Evolutionary conservation across 768 basidiomycete species (phyloP), one percentile per base, ranked within the genome.

Genomic region (Neoboletus brunneissimus): DNA sequence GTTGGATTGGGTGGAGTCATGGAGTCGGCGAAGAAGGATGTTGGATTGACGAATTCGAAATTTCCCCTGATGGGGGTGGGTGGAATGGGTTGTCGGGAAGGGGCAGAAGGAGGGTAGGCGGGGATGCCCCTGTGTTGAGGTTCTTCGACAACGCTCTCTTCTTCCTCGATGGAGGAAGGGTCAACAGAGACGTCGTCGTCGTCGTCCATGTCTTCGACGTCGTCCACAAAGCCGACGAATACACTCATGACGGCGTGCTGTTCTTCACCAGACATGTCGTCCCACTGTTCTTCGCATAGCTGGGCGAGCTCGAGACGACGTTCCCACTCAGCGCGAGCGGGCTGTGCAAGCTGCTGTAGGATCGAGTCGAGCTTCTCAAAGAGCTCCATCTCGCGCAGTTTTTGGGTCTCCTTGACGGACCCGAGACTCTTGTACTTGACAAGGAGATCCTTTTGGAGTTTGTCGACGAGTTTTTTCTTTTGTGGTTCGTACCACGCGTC

Each of bases 251-350:
- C 69, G 7, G 46, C 58, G 18, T 72, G 71, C 35, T 72, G 72
- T 45, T 72, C 70, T 47, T 73, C 67, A 41, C 31, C 59, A 1
- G 69, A 57, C 65, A 73, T 73, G 49, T 71, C 65, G 49, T 58
- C 42, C 70, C 70, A 72, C 44, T 72, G 62, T 27, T 72, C 63
- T 57, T 71, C 71, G 6, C 55, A 60, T 7, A 72, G 48, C 27
- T 70, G 69, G 0, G 66, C 65, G 46, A 67, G 61, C 16, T 63
- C 64, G 46, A 72, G 70, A 44, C 69, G 71, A 42, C 58, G 66
- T n/a, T 71, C 72, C 70, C 70, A 72, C 66, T 72, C 69, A 0
- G n/a, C 29, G 37, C 72, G 69, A 27, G 70, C 70, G 6, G 69
- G 72, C 58, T 66, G 56, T 53, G 70, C 54, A 27, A 72, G 69